phyloP scores from a whole-genome alignment of 306 rosid genomes.

The Trifolium fragiferum region DNA sequence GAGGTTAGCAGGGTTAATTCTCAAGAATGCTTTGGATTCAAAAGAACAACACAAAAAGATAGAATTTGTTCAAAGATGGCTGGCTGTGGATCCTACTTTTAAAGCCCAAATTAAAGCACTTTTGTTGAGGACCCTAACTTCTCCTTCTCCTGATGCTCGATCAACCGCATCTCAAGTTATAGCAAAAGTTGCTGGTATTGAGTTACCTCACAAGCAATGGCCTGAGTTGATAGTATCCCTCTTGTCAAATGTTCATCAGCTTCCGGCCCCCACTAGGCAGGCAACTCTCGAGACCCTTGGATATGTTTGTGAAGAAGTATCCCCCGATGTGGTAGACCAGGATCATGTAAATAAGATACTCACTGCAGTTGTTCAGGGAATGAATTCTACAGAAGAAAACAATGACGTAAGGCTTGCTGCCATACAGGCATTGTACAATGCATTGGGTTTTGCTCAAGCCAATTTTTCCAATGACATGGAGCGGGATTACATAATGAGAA shows the following conservation, averaged over 20 bases:
- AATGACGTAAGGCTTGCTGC: slow-evolving; percentile 83
- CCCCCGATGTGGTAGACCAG: slow-evolving; percentile 72
- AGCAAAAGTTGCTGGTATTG: slow-evolving; percentile 93
- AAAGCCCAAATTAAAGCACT: slow-evolving; percentile 77
- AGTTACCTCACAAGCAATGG: slow-evolving; percentile 91
- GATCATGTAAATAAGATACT: slow-evolving; percentile 84
- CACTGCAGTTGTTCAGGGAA: slow-evolving; percentile 89
- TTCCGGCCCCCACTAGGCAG: slow-evolving; percentile 77
- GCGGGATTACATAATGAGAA: slow-evolving; percentile 85
- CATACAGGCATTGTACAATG: slow-evolving; percentile 70
- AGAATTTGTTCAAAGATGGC: slow-evolving; percentile 85
- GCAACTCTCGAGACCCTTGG: slow-evolving; percentile 96
- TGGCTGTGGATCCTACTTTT: slow-evolving; percentile 64
- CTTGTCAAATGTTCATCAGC: slow-evolving; percentile 75
- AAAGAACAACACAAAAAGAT: slow-evolving; percentile 87
- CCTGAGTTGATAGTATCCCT: slow-evolving; percentile 83
- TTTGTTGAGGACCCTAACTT: slow-evolving; percentile 76
- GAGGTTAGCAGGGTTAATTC: slow-evolving; percentile 81
- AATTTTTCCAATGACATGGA: slow-evolving; percentile 91
- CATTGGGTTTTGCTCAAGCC: slow-evolving; percentile 93
- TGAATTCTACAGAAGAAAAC: slow-evolving; percentile 74
- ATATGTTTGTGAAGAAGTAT: slow-evolving; percentile 91
- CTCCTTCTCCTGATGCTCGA: slow-evolving; percentile 76
- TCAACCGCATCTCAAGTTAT: slow-evolving; percentile 91
- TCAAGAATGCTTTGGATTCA: slow-evolving; percentile 94